Conservation (phyloP, 352 stramenopile species). For the Globisporangium okanoganense region DNA sequence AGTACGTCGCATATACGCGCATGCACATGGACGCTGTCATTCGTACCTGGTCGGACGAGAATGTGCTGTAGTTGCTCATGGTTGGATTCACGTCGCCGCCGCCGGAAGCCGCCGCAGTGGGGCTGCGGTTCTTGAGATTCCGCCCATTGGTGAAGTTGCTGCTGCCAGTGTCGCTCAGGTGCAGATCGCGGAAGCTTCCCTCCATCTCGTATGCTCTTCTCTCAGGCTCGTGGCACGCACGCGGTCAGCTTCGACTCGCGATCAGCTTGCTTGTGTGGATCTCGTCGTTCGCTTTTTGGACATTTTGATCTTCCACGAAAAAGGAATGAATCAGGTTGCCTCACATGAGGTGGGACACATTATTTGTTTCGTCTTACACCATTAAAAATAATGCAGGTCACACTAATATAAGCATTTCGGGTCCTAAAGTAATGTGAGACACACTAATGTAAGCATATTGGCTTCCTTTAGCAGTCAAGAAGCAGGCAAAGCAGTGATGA, state of each 20-base stretch:
- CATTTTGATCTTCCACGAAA: conserved; percentile 9
- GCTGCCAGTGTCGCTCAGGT: conserved; percentile 8
- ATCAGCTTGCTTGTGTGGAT: neutral
- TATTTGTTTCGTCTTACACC: too few species aligned
- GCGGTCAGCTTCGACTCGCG: neutral
- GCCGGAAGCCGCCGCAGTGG: conserved; percentile 11
- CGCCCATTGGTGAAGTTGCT: conserved; percentile 15
- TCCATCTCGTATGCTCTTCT: conserved; percentile 22
- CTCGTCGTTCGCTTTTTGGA: conserved; percentile 1
- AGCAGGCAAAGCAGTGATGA: conserved; percentile 39
- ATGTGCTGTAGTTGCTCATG: conserved; percentile 76
- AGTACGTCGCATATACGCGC: neutral
- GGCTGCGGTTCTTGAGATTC: conserved; percentile 17
- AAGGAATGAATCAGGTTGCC: conserved; percentile 9
- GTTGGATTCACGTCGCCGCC: conserved; percentile 19
- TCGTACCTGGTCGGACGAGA: conserved; percentile 48
- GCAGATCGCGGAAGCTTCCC: conserved; percentile 30
- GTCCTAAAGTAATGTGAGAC: neutral
- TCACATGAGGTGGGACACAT: neutral
- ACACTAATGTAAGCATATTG: neutral
- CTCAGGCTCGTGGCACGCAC: neutral
- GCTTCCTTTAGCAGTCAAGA: neutral
- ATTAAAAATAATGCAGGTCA: neutral
- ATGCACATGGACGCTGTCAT: neutral
- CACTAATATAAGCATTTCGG: neutral